These are phyloP conservation scores for Metschnikowia shivogae DNA, from an alignment of 805 yeast genomes.

Conservation along the genomic window DNA sequence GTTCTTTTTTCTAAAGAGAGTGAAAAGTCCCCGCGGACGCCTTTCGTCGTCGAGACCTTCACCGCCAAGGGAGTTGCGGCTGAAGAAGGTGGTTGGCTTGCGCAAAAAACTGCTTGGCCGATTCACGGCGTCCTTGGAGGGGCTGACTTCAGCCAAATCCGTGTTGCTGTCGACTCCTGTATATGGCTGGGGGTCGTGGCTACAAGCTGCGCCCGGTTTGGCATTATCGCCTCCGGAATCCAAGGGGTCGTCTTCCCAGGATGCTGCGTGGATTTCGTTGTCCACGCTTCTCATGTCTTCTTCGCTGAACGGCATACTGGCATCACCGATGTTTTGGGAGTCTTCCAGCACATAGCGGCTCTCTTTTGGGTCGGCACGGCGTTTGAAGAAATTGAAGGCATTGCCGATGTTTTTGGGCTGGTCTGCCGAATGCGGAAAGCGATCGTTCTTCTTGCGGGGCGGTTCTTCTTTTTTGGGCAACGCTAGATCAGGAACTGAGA, in stretches of 20 bases:
- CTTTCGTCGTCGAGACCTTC: slow-evolving; percentile 15
- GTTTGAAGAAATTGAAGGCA: slow-evolving; percentile 29
- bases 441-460: not conserved
- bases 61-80: slow-evolving; percentile 7
- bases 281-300: slow-evolving; percentile 14
- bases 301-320: slow-evolving; percentile 17
- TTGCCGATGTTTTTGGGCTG: slow-evolving; percentile 26
- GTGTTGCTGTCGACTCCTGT: not conserved
- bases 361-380: slow-evolving; percentile 28
- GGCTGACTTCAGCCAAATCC: not conserved
- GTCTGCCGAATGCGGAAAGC: not conserved
- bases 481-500: slow-evolving; percentile 6
- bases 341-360: slow-evolving; percentile 28
- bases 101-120: slow-evolving; percentile 4
- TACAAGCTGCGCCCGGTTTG: not conserved
- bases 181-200: not conserved
- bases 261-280: not conserved
- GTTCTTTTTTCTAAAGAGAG: slow-evolving; percentile 24
- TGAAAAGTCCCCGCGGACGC: slow-evolving; percentile 18
- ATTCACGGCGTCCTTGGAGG: not conserved
- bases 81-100: slow-evolving; percentile 12
- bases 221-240: not conserved
- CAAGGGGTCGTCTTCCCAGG: not conserved
- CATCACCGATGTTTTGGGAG: slow-evolving; percentile 24
- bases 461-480: slow-evolving; percentile 5